Evolutionary conservation across 2,329 filamentous ascomycete species (phyloP).

Genomic region (Scleromitrula shiraiana): DNA sequence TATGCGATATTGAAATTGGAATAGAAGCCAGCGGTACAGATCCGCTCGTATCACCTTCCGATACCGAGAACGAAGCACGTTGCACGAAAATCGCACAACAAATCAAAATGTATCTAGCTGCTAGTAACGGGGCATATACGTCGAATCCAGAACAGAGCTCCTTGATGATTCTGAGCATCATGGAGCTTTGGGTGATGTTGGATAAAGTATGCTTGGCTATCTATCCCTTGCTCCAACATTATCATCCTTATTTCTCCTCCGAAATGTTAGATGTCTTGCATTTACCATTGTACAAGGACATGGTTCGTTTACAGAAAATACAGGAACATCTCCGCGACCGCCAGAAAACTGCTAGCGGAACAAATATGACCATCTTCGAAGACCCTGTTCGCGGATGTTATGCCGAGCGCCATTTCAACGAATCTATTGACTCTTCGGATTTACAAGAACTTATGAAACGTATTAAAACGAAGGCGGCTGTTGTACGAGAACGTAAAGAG

Average conservation of each 20-base stretch:
- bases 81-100: constrained; percentile 28
- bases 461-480: constrained; percentile 32
- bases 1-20: constrained; percentile 17
- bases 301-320: constrained; percentile 42
- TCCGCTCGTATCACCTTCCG: background rate
- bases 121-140: constrained; percentile 33
- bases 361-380: constrained; percentile 39
- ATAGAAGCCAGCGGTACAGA: constrained; percentile 9
- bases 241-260: constrained; percentile 42
- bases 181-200: constrained; percentile 51
- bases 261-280: constrained; percentile 48
- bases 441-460: background rate
- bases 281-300: constrained; percentile 37
- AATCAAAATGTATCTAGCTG: constrained; percentile 32
- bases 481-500: constrained; percentile 30
- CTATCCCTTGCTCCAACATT: constrained; percentile 42
- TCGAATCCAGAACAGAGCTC: constrained; percentile 42
- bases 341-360: constrained; percentile 14
- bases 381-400: constrained; percentile 33
- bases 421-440: constrained; percentile 26
- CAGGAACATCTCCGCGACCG: constrained; percentile 42
- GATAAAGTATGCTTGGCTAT: constrained; percentile 38
- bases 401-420: constrained; percentile 13
- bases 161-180: constrained; percentile 42
- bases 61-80: constrained; percentile 4